Base-by-base conservation (phyloP, 2,329 filamentous ascomycete genomes). In the Xylaria sp. region DNA sequence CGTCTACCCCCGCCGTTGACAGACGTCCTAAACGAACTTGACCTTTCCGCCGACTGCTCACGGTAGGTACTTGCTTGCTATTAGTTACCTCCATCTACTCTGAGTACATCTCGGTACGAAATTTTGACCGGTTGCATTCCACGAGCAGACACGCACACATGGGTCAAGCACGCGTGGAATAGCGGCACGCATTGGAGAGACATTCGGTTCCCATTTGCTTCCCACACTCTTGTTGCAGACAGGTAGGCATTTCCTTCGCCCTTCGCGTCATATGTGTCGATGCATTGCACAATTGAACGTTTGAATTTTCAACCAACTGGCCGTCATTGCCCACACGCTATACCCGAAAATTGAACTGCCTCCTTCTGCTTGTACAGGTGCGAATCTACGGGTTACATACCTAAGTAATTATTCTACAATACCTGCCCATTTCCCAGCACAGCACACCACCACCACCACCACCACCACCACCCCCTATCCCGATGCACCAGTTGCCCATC, bases 1-100 rank as follows among this genome's bases (percentile, higher is more conserved):
- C 37, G 57, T 62, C 49, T 50, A 52, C 52, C 52, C 48, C 55
- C 44, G 51, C 57, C 57, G 51, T 54, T 44, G 22, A 59, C 29
- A 13, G 9, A 41, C 41, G 16, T 50, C 41, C 44, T 39, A 41
- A 44, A 50, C n/a, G n/a, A n/a, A n/a, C 21, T 42, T 42, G 20
- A 21, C 16, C 29, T 34, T 42, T 19, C 21, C 18, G 8, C 16
- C 20, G 40, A 42, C 39, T 24, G 19, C 19, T 24, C 18, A 20
- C 40, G 20, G 40, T 20, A 42, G 21, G 39, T 18, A 20, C 40
- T 20, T 42, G 11, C 19, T 24, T 22, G 18, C 17, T n/a, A 42
- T 26, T 29, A 45, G 8, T 22, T 21, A 38, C 13, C n/a, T n/a
- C n/a, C n/a, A n/a, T n/a, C n/a, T n/a, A n/a, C n/a, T n/a, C n/a